A percentile compares a stretch with the other conserved stretches of the same genome.
Evolutionary conservation across 2,329 filamentous ascomycete genomes (phyloP).

Genomic region (Drechmeria coniospora): DNA sequence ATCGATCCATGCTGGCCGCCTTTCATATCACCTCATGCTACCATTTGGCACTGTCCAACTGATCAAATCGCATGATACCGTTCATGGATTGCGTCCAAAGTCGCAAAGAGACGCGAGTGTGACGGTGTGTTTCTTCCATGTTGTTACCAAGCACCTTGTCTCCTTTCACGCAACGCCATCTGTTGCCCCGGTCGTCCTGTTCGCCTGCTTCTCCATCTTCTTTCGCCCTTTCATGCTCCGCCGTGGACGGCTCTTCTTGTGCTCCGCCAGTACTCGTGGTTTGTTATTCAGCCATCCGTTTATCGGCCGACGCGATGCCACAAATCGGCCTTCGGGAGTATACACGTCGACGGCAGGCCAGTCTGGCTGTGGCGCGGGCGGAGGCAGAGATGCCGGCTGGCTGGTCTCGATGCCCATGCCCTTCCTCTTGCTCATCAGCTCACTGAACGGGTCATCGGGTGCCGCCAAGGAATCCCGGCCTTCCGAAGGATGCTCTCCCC

Average conservation of each 20-base stretch:
- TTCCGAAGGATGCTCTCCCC: constrained; percentile 2
- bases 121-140: too few relatives aligned
- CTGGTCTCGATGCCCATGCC: constrained; percentile 3
- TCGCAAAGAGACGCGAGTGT: too few relatives aligned
- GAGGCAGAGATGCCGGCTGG: background rate
- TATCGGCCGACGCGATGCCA: constrained; percentile 52
- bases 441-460: constrained; percentile 9
- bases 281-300: constrained; percentile 53
- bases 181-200: background rate
- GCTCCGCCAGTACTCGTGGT: constrained; percentile 31
- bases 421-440: constrained; percentile 12
- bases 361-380: constrained; percentile 15
- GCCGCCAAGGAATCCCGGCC: background rate
- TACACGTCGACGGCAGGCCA: constrained; percentile 74
- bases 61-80: too few relatives aligned
- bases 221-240: constrained; percentile 51
- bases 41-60: too few relatives aligned
- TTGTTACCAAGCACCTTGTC: too few relatives aligned
- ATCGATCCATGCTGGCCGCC: too few relatives aligned
- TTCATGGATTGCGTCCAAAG: too few relatives aligned
- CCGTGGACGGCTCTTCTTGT: constrained; percentile 41
- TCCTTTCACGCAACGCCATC: too few relatives aligned
- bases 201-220: constrained; percentile 23
- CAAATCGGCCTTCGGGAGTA: constrained; percentile 67
- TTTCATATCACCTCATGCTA: too few relatives aligned